These are phyloP conservation scores for Aspergillus quadricinctus DNA, from an alignment of 2,329 filamentous ascomycete species.

Conservation along the genomic window DNA sequence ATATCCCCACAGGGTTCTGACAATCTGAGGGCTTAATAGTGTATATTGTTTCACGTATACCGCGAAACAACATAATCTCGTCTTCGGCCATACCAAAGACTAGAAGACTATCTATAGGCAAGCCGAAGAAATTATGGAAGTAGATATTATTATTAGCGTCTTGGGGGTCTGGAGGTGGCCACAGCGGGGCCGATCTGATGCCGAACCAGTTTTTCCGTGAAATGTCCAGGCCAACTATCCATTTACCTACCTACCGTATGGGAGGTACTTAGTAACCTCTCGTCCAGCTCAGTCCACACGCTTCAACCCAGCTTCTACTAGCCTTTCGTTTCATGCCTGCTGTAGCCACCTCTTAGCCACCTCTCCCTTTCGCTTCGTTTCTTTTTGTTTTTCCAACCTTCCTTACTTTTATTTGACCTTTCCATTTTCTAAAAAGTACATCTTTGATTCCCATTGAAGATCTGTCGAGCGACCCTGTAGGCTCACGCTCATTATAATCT, in stretches of 20 bases:
- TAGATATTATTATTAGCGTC: not conserved
- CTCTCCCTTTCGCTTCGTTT: constrained; percentile 1
- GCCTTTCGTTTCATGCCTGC: not conserved
- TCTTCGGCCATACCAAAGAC: not conserved
- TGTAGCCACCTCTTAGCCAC: not conserved
- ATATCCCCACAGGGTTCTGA: not conserved
- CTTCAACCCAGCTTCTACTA: not conserved
- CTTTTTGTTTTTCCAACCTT: constrained; percentile 1
- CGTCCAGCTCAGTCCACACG: no score
- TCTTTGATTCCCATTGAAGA: not conserved
- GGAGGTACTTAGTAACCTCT: no score
- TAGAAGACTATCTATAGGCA: not conserved
- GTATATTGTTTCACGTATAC: not conserved
- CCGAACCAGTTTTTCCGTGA: constrained; percentile 15
- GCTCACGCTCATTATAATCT: not conserved
- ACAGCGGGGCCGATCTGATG: constrained; percentile 11
- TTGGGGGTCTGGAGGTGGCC: constrained; percentile 3
- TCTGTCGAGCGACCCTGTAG: not conserved
- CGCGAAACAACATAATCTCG: no score
- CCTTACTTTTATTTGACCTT: not conserved
- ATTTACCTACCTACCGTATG: not conserved
- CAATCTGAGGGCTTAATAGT: not conserved
- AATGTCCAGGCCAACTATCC: constrained; percentile 20
- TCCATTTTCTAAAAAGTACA: not conserved
- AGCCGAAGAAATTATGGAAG: not conserved